These are phyloP conservation scores for Kodamaea leandrae DNA, from an alignment of 805 yeast species.

Conservation along the genomic window DNA sequence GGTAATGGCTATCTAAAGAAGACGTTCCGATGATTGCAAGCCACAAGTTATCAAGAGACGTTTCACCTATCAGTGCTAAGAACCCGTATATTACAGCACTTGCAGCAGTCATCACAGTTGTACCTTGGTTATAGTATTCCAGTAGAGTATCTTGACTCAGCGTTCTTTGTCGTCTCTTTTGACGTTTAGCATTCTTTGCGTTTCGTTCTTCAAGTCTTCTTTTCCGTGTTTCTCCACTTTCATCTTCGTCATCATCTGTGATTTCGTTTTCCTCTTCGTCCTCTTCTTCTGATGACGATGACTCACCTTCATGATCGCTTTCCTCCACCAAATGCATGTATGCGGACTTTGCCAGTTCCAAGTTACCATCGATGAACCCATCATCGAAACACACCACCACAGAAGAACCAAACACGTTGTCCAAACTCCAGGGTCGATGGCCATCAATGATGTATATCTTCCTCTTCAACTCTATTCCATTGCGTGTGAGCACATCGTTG, in stretches of 20 bases:
- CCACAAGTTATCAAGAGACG: constrained; percentile 73
- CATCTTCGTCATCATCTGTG: constrained; percentile 27
- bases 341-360: constrained; percentile 58
- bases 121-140: constrained; percentile 79
- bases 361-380: constrained; percentile 63
- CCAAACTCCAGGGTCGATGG: constrained; percentile 95
- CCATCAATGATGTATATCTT: constrained; percentile 84
- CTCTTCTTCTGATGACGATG: constrained; percentile 25
- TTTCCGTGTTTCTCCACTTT: constrained; percentile 14
- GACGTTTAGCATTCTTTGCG: constrained; percentile 34
- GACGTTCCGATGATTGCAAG: constrained; percentile 84
- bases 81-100: constrained; percentile 80
- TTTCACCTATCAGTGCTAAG: constrained; percentile 78
- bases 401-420: constrained; percentile 82
- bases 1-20: constrained; percentile 69
- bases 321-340: constrained; percentile 49
- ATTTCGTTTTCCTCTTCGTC: constrained; percentile 33
- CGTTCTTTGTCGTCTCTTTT: constrained; percentile 37
- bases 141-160: constrained; percentile 59
- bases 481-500: constrained; percentile 14
- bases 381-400: constrained; percentile 83
- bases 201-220: constrained; percentile 23
- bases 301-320: constrained; percentile 34
- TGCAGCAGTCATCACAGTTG: constrained; percentile 69
- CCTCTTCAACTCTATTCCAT: constrained; percentile 37